Evolutionary conservation across 108 stramenopile species (phyloP), one percentile per base, ranked within the genome.

Genomic region (Pseudonitzschia delicatissima): DNA sequence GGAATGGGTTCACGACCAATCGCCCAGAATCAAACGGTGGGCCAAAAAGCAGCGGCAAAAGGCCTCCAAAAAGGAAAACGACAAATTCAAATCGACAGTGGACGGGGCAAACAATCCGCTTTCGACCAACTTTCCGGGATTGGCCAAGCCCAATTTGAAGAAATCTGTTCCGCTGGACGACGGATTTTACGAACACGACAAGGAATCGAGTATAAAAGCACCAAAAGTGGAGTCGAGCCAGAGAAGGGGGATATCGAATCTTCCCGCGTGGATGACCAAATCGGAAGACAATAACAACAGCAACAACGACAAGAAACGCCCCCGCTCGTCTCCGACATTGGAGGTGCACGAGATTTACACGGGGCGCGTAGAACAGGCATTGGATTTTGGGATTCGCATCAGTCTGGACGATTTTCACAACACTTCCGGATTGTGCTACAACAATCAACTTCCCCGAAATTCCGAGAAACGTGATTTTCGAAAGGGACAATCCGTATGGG

Each of bases 361-460:
- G 18, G 98, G 96, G 26, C 70, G 59, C 1, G 87, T 98, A 0
- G 72, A 82, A 61, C 91, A 93, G 64, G 80, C 96, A 3, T 75
- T 93, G 45, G 96, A 98, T 66, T 96, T 95, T 79, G 98, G 98
- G 18, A 77, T 92, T 42, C 84, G 93, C 49, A 94, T 98, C 7
- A 88, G 86, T 51, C 67, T 96, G 6, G 26, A 64, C 26, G 73
- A 64, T 32, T 71, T 71, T 29, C 57, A 71, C 27, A 87, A 96
- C 58, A 55, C 13, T 25, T 55, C 53, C 8, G 98, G 98, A 45
- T 78, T 97, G 44, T 95, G 96, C 29, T 96, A 96, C 68, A 87
- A 91, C 3, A 69, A 84, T 4, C 90, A 96, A 57, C 61, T 98
- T 72, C 87, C 33, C 68, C 83, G 66, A 32, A 47, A 59, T 31